A percentile compares a stretch with the other conserved stretches of the same genome.
phyloP scores from a whole-genome alignment of 495 filamentous ascomycete species.

The Xylaria longipes region DNA sequence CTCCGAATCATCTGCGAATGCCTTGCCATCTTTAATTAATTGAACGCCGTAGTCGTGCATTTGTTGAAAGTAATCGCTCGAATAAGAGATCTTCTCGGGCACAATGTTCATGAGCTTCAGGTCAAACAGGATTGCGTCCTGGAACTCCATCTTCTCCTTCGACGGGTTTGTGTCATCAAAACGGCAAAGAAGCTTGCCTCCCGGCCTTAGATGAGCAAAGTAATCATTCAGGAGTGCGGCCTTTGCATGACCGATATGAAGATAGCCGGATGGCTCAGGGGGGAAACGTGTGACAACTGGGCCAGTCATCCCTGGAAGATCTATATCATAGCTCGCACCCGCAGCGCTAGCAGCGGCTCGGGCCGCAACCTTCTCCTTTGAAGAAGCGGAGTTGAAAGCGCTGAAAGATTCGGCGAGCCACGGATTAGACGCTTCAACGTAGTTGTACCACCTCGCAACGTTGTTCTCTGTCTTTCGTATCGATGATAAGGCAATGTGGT shows the following conservation, averaged over 20 bases:
- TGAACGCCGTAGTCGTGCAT: conserved; percentile 85
- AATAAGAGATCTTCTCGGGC: conserved; percentile 75
- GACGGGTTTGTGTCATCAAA: conserved; percentile 84
- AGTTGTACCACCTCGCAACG: conserved; percentile 74
- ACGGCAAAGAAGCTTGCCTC: conserved; percentile 73
- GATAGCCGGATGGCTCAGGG: conserved; percentile 86
- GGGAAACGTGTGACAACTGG: conserved; percentile 79
- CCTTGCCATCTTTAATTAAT: conserved; percentile 74
- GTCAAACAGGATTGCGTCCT: conserved; percentile 73
- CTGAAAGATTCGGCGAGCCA: conserved; percentile 38
- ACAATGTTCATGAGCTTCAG: conserved; percentile 79
- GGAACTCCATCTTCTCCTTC: conserved; percentile 75
- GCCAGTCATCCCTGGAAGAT: conserved; percentile 68
- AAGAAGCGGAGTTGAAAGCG: conserved; percentile 44
- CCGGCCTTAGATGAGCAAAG: conserved; percentile 78
- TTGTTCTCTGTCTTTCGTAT: not conserved
- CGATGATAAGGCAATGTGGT: not conserved
- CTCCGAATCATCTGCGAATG: conserved; percentile 81
- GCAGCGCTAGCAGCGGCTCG: conserved; percentile 68
- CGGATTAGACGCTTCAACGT: conserved; percentile 71
- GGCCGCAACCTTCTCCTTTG: conserved; percentile 50
- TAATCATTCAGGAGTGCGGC: conserved; percentile 86
- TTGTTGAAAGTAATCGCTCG: conserved; percentile 76
- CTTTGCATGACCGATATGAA: conserved; percentile 93
- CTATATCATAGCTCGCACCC: conserved; percentile 79